phyloP scores from a whole-genome alignment of 768 basidiomycete species.

The Boletus rubescentipes region DNA sequence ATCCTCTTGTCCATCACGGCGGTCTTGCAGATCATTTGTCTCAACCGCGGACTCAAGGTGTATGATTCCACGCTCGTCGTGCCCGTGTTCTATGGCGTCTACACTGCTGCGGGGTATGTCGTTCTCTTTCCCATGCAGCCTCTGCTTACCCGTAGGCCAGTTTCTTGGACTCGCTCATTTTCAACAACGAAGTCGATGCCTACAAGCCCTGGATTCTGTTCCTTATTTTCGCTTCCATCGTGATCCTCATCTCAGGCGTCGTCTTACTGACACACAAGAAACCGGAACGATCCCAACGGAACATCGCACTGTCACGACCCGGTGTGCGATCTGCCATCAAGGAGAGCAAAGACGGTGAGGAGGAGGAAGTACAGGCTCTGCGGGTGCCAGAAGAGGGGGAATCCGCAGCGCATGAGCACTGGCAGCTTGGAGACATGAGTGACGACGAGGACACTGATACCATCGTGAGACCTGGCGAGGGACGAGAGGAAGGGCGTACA shows the following conservation, averaged over 20 bases:
- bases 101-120: slow-evolving; percentile 75
- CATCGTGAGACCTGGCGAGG: slow-evolving; percentile 25
- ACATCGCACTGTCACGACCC: slow-evolving; percentile 27
- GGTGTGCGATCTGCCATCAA: slow-evolving; percentile 27
- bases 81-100: slow-evolving; percentile 92
- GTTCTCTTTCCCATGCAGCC: background rate
- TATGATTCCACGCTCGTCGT: slow-evolving; percentile 92
- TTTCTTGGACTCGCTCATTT: slow-evolving; percentile 67
- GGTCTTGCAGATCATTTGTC: slow-evolving; percentile 85
- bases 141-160: slow-evolving; percentile 28
- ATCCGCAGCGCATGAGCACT: slow-evolving; percentile 41
- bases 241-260: slow-evolving; percentile 85
- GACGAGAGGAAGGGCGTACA: slow-evolving; percentile 40
- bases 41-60: slow-evolving; percentile 86
- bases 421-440: slow-evolving; percentile 73
- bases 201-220: slow-evolving; percentile 88
- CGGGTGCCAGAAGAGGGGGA: slow-evolving; percentile 38
- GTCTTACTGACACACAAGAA: slow-evolving; percentile 94
- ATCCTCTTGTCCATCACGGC: slow-evolving; percentile 65
- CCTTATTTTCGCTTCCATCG: slow-evolving; percentile 83
- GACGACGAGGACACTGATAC: slow-evolving; percentile 60
- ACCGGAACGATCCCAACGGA: slow-evolving; percentile 49
- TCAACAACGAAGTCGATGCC: slow-evolving; percentile 83
- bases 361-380: slow-evolving; percentile 41
- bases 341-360: slow-evolving; percentile 21